Percentiles rank a stretch among this genome's conserved stretches.
Conservation (phyloP, 2,329 filamentous ascomycete genomes). For the Microsporum ferrugineum region DNA sequence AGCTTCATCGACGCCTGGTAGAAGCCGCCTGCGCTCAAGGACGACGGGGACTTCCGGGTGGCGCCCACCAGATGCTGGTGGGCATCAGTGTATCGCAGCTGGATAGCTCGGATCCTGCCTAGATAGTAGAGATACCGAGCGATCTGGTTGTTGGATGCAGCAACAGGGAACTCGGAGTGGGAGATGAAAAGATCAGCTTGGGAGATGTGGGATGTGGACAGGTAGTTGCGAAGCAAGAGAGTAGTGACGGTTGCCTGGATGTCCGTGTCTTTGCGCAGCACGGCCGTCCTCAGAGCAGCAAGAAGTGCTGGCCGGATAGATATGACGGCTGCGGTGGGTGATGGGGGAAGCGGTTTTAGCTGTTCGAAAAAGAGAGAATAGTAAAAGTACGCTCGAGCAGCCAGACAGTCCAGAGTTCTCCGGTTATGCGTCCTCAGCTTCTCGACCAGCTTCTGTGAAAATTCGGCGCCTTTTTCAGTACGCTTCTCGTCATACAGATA, state of each 20-base stretch:
- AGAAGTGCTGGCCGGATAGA: conserved; percentile 76
- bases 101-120: conserved; percentile 88
- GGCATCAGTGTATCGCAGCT: conserved; percentile 91
- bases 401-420: conserved; percentile 82
- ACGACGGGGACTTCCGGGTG: conserved; percentile 87
- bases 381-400: conserved; percentile 96
- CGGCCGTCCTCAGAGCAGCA: conserved; percentile 82
- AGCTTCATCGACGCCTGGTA: conserved; percentile 94
- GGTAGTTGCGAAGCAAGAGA: conserved; percentile 86
- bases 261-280: conserved; percentile 89
- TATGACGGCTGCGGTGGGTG: conserved; percentile 75
- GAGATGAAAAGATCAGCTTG: conserved; percentile 93
- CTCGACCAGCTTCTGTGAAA: conserved; percentile 73
- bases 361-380: conserved; percentile 92
- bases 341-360: conserved; percentile 74
- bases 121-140: conserved; percentile 96
- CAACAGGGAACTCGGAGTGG: conserved; percentile 88
- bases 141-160: conserved; percentile 95
- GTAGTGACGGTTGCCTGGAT: conserved; percentile 96
- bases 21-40: conserved; percentile 79
- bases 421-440: conserved; percentile 83
- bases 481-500: conserved; percentile 78
- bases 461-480: conserved; percentile 66
- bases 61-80: conserved; percentile 89
- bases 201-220: conserved; percentile 88